Base-by-base conservation (phyloP, 2,329 filamentous ascomycete species). In the Trichothecium sympodiale region DNA sequence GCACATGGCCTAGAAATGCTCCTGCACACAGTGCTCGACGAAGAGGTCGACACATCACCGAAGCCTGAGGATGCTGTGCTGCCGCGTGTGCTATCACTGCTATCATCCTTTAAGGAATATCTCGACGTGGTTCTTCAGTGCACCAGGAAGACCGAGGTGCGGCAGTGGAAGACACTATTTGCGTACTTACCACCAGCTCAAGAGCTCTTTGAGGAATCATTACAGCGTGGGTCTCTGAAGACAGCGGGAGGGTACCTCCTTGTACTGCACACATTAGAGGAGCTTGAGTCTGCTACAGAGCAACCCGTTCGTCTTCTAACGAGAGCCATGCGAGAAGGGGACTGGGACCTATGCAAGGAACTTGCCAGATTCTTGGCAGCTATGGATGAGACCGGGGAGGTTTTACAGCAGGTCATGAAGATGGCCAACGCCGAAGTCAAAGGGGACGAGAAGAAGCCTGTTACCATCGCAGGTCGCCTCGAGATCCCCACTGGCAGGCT, bases 221-320 rank as follows among this genome's bases (percentile, higher is more conserved):
- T 98, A 8, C 77, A 82, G 44, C 76, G 84, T 38, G 87, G 85
- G 3, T 84, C 81, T 4, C 65, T 98, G 34, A 96, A 96, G 59
- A 98, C 91, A 5, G 93, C 91, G 2, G 89, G 88, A 8, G 91
- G 93, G 1, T 98, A 96, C 56, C 70, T 98, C n/a, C 75, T 98
- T 14, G 84, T 98, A 26, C 66, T 98, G 26, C 89, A 98, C 53
- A 93, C 87, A 0, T 69, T 83, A 39, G 76, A 82, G 44, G 80
- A 84, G 53, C 57, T 83, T 29, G 73, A 69, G 9, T 69, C 77
- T 2, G 81, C 78, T 15, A 80, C 77, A 12, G 79, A 84, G 47
- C 82, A 89, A 52, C 79, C 87, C 15, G 82, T 94, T 4, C 74
- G 87, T 10, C 64, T 98, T 17, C 71, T 98, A 38, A 77, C 76